A percentile compares a stretch with the other conserved stretches of the same genome.
These are phyloP conservation scores for Solanum gandarillasii DNA, from an alignment of 257 asterid genomes.

Conservation along the genomic window DNA sequence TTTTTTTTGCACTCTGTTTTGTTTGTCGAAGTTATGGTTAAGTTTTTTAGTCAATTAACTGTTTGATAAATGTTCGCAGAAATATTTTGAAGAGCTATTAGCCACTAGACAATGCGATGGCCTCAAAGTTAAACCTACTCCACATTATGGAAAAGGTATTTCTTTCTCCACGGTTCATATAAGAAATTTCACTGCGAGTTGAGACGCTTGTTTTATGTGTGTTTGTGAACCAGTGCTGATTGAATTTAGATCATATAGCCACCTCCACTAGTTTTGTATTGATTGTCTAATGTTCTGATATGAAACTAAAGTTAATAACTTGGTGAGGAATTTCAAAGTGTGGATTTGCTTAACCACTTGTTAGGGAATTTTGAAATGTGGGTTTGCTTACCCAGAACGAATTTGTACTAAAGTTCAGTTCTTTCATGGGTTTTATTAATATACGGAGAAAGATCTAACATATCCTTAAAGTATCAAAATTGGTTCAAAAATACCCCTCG, in stretches of 20 bases:
- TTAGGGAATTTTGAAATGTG: background rate
- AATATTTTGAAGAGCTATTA: slow-evolving; percentile 47
- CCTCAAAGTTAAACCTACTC: slow-evolving; percentile 48
- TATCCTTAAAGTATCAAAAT: too few relatives aligned
- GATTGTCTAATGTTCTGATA: background rate
- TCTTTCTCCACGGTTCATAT: background rate
- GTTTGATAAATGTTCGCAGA: slow-evolving; percentile 24
- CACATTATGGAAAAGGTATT: slow-evolving; percentile 61
- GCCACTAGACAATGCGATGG: slow-evolving; percentile 32
- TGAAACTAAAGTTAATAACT: background rate
- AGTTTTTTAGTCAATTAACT: background rate
- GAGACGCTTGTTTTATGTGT: background rate
- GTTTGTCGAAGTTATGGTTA: background rate
- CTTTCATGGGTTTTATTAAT: background rate
- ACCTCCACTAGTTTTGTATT: background rate
- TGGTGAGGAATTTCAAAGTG: background rate
- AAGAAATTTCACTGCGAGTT: background rate
- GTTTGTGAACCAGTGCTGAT: background rate
- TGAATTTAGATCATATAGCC: background rate
- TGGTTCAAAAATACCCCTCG: too few relatives aligned
- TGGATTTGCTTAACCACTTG: background rate
- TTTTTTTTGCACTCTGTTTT: background rate
- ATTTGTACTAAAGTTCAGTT: background rate
- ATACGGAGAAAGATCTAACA: too few relatives aligned
- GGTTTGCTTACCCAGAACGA: background rate